Evolutionary conservation across 371 early-diverging fungal species (phyloP).

Genomic region (Circinella minor): DNA sequence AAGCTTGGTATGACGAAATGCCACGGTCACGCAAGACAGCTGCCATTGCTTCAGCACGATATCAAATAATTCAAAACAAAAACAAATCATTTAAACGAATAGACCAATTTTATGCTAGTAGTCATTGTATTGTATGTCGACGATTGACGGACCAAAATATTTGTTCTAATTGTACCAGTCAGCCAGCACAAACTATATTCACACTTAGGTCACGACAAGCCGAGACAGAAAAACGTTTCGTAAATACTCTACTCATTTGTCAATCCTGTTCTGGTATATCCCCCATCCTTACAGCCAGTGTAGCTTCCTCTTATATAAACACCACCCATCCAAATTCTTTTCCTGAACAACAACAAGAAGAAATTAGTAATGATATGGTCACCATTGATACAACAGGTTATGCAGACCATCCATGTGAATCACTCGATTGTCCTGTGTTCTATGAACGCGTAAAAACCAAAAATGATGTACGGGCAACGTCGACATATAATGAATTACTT

Average conservation of each 20-base stretch:
- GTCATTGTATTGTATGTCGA: conserved; percentile 44
- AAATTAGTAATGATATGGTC: no score
- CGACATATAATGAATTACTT: conserved; percentile 32
- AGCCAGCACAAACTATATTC: conserved; percentile 20
- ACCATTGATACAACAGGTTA: conserved; percentile 15
- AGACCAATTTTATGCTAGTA: conserved; percentile 49
- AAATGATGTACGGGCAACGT: conserved; percentile 33
- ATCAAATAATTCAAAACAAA: conserved; percentile 12
- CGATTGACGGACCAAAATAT: conserved; percentile 34
- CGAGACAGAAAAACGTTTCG: conserved; percentile 25
- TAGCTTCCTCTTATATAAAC: not conserved
- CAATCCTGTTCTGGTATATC: conserved; percentile 34
- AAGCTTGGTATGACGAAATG: conserved; percentile 70
- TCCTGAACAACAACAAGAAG: not conserved
- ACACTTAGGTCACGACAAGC: conserved; percentile 29
- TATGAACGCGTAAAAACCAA: conserved; percentile 45
- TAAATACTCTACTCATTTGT: conserved; percentile 29
- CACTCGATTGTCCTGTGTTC: conserved; percentile 48
- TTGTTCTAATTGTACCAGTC: conserved; percentile 27
- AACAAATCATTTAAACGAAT: conserved; percentile 21
- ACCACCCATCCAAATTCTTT: not conserved
- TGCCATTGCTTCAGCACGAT: conserved; percentile 28
- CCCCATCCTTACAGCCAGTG: conserved; percentile 20
- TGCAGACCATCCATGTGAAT: conserved; percentile 46
- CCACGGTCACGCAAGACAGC: conserved; percentile 48